These are phyloP conservation scores for Ophiocordyceps camponoti-leonardi DNA, from an alignment of 2,329 filamentous ascomycete genomes.

Conservation along the genomic window DNA sequence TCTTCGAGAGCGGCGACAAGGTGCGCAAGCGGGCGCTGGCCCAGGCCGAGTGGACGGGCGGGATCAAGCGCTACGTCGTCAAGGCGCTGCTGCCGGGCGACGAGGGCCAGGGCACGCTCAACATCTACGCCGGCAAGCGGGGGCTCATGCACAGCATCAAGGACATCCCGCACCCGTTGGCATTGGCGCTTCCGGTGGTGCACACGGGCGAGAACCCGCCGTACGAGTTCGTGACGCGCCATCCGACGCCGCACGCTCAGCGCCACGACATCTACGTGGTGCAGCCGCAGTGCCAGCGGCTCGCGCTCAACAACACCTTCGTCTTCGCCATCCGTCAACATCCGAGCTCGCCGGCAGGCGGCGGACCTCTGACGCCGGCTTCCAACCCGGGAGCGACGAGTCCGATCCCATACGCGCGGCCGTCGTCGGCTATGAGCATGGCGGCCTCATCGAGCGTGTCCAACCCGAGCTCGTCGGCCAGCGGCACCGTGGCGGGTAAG, in stretches of 20 bases:
- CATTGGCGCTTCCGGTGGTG: constrained; percentile 74
- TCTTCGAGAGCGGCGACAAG: constrained; percentile 80
- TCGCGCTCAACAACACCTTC: constrained; percentile 93
- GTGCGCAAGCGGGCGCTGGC: constrained; percentile 74
- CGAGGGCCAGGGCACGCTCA: constrained; percentile 73
- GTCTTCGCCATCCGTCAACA: constrained; percentile 94
- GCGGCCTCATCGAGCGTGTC: constrained; percentile 39
- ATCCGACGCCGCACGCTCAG: constrained; percentile 95
- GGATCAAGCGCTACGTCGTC: constrained; percentile 78
- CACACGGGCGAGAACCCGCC: constrained; percentile 86
- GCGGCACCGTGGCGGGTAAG: constrained; percentile 36
- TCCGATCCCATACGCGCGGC: constrained; percentile 44
- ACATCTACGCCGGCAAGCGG: constrained; percentile 83
- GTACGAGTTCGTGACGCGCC: constrained; percentile 82
- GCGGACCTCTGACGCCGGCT: constrained; percentile 20
- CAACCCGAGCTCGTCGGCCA: constrained; percentile 32
- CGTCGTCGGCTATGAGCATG: constrained; percentile 48
- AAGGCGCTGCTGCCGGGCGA: constrained; percentile 87
- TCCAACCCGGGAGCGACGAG: constrained; percentile 30
- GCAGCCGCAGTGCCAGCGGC: constrained; percentile 77
- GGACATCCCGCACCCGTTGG: constrained; percentile 83
- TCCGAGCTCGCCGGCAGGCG: constrained; percentile 38
- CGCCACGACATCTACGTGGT: constrained; percentile 93
- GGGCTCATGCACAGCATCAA: constrained; percentile 96
- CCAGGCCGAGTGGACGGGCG: constrained; percentile 80